Conservation (phyloP, 192 early-diverging fungal species). For the Gonapodya sp. region DNA sequence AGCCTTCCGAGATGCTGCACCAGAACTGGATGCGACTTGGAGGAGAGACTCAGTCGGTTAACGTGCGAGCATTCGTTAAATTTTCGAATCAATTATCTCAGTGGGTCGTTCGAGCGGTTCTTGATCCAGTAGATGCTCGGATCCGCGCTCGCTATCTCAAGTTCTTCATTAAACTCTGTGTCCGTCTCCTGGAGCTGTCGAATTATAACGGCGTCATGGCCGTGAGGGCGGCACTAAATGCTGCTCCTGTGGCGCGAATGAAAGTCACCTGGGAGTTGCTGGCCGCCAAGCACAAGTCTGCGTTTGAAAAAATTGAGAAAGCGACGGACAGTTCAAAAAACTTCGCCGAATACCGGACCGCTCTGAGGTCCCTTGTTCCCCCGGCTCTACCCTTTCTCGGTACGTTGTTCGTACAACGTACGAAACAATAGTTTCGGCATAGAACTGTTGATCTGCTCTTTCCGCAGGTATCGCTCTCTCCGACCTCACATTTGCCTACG, state of each 20-base stretch:
- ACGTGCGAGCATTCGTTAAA: conserved; percentile 20
- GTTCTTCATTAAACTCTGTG: conserved; percentile 67
- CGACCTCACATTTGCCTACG: conserved; percentile 39
- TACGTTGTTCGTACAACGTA: too few species aligned
- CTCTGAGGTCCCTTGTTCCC: conserved; percentile 18
- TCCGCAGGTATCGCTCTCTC: conserved; percentile 30
- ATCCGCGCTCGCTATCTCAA: conserved; percentile 67
- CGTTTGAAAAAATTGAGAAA: conserved; percentile 23
- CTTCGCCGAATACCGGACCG: conserved; percentile 29
- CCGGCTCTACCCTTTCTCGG: conserved; percentile 41
- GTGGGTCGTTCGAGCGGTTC: conserved; percentile 18
- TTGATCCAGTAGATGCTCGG: conserved; percentile 50
- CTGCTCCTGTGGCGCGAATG: conserved; percentile 78
- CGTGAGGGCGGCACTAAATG: conserved; percentile 80
- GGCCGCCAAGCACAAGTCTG: conserved; percentile 10
- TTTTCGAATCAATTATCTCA: conserved; percentile 44
- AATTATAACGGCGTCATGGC: conserved; percentile 93
- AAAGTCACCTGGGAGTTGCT: conserved; percentile 80
- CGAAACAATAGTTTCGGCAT: too few species aligned
- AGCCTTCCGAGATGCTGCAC: conserved; percentile 79
- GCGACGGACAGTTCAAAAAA: conserved; percentile 28
- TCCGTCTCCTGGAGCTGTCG: conserved; percentile 23
- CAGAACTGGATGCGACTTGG: conserved; percentile 72
- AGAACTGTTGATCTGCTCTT: neutral
- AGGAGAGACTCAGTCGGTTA: conserved; percentile 35